A percentile compares a stretch with the other conserved stretches of the same genome.
These are phyloP conservation scores for Metarhizium brunneum DNA, from an alignment of 2,329 filamentous ascomycete genomes.

Conservation along the genomic window DNA sequence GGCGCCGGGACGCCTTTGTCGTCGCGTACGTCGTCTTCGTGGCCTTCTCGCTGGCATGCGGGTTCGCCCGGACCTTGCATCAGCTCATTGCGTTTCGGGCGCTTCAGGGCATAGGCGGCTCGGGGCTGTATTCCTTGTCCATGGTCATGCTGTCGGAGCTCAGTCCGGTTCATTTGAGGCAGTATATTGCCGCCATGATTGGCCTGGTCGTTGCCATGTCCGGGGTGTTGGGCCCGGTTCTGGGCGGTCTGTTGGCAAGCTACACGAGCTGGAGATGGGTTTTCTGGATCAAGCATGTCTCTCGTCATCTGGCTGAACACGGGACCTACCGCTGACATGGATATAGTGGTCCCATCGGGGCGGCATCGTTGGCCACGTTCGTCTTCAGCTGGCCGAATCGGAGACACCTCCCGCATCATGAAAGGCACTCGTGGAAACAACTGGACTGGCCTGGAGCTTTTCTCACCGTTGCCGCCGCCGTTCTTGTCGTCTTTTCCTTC, in stretches of 20 bases:
- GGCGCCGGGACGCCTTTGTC: conserved; percentile 41
- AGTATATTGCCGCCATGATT: conserved; percentile 36
- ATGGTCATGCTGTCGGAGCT: conserved; percentile 47
- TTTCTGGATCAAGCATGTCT: conserved; percentile 48
- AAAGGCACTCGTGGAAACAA: conserved; percentile 35
- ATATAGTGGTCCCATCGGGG: conserved; percentile 39
- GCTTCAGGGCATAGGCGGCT: conserved; percentile 41
- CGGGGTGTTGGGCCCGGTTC: conserved; percentile 41
- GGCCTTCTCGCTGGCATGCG: conserved; percentile 47
- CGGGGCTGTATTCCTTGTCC: conserved; percentile 44
- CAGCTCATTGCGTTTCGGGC: conserved; percentile 41
- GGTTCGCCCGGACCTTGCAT: conserved; percentile 18
- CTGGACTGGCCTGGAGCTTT: conserved; percentile 45
- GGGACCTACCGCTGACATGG: not conserved
- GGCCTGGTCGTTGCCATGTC: conserved; percentile 38
- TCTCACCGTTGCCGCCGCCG: conserved; percentile 42
- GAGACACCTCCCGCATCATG: conserved; percentile 26
- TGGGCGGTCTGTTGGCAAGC: conserved; percentile 41
- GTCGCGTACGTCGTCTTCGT: conserved; percentile 44
- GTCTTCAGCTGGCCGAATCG: conserved; percentile 39
- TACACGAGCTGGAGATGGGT: conserved; percentile 44
- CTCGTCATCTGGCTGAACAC: conserved; percentile 2
- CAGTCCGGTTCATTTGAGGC: conserved; percentile 28
- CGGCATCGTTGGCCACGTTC: conserved; percentile 36
- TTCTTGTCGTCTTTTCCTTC: conserved; percentile 49